These are phyloP conservation scores for Thermochaetoides thermophila DNA, from an alignment of 495 filamentous ascomycete species.

Conservation along the genomic window DNA sequence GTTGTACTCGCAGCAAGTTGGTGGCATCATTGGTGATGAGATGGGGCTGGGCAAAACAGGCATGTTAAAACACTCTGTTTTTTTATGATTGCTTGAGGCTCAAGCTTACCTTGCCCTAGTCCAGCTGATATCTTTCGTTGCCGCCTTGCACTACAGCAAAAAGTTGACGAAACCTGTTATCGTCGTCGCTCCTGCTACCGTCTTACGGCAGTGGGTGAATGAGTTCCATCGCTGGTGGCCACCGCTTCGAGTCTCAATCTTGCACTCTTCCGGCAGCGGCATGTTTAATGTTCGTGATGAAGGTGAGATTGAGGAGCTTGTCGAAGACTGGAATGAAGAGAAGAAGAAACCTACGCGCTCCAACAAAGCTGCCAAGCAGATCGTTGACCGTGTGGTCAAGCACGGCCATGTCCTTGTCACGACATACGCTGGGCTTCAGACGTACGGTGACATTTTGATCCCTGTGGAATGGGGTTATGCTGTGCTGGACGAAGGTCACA, in stretches of 20 bases:
- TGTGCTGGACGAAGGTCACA: conserved; percentile 92
- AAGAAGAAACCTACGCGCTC: conserved; percentile 21
- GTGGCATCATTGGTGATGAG: conserved; percentile 92
- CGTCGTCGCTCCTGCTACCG: conserved; percentile 82
- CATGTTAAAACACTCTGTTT: background rate
- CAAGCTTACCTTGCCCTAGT: conserved; percentile 23
- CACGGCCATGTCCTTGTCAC: conserved; percentile 89
- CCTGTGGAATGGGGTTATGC: conserved; percentile 82
- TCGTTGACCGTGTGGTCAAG: conserved; percentile 68
- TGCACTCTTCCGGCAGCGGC: conserved; percentile 88
- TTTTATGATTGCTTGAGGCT: too few relatives aligned
- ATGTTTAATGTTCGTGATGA: conserved; percentile 74
- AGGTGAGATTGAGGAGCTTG: conserved; percentile 53
- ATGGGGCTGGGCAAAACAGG: conserved; percentile 92
- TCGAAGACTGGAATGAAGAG: conserved; percentile 22
- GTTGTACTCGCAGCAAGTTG: conserved; percentile 72
- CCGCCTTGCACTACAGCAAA: conserved; percentile 78
- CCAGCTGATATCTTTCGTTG: conserved; percentile 82
- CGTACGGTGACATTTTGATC: conserved; percentile 64
- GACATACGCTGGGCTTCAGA: conserved; percentile 85
- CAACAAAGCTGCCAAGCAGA: conserved; percentile 51
- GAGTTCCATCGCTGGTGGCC: conserved; percentile 99
- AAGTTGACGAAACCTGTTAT: conserved; percentile 71
- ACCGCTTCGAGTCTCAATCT: conserved; percentile 78
- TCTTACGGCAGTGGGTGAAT: conserved; percentile 93